Evolutionary conservation across 331 rosid genomes (phyloP).

Genomic region (Pyrus hybrid): DNA sequence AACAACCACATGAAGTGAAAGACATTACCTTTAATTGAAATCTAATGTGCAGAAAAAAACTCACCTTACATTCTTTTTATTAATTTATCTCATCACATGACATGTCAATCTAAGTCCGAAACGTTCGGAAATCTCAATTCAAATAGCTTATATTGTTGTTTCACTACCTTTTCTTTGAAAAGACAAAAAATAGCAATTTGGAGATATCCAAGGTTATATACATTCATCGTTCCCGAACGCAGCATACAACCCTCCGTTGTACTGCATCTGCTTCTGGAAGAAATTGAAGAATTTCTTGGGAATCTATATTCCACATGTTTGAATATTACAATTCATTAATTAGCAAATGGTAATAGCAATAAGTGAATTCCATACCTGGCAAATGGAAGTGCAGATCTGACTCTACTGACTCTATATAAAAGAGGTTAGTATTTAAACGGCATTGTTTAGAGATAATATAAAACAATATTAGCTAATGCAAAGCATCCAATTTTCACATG

Average conservation of each 20-base stretch:
- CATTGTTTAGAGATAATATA: neutral
- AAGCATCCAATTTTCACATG: neutral
- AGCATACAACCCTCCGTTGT: too few species aligned
- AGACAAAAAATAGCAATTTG: neutral
- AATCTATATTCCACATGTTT: neutral
- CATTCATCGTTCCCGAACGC: neutral
- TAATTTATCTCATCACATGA: neutral
- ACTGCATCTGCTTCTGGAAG: too few species aligned
- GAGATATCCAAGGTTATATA: neutral
- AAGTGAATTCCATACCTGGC: neutral
- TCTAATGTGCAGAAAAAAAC: neutral
- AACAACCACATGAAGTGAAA: too few species aligned
- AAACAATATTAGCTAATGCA: neutral
- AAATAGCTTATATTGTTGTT: neutral
- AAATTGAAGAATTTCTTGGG: too few species aligned
- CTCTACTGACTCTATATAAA: neutral
- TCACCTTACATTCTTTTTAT: neutral
- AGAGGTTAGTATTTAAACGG: neutral
- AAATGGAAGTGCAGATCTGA: slow-evolving; percentile 9
- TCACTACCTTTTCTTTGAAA: neutral
- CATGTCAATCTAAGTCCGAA: neutral
- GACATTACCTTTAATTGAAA: too few species aligned
- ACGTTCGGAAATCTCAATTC: neutral
- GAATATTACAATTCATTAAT: neutral
- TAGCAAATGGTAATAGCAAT: neutral